Base-by-base conservation (phyloP, 1,284 basidiomycete species). In the Boletellus dicymbophilus region DNA sequence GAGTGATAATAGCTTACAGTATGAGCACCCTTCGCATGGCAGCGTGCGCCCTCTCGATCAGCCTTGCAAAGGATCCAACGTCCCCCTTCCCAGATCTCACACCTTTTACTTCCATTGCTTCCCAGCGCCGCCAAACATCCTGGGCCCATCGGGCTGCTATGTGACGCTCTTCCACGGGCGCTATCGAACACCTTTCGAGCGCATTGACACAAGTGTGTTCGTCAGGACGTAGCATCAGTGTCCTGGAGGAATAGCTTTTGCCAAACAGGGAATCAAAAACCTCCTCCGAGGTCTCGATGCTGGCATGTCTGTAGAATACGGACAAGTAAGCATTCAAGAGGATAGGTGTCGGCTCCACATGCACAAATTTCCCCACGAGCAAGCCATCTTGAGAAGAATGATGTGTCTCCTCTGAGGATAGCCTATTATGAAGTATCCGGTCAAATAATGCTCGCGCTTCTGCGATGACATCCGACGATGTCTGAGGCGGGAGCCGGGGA, bases 271-370 rank as follows among this genome's bases (percentile, higher is more conserved):
- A 68, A 51, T 72, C 62, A 61, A 84, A 86, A 6, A 78, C 61
- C 15, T 74, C 70, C 10, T 69, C 70, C 12, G 81, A 72, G 1
- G 67, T 66, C 23, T 78, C 75, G 34, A 90, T 65, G 3, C 78
- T 71, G 1, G 79, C 65, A 58, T 91, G 86, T 53, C 76, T 65
- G 73, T 90, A 84, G 57, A 88, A 80, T 0, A 95, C 86, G 3
- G 89, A 82, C 33, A 98, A 71, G 64, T 93, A 98, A 1, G 93
- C 82, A 61, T 93, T 93, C 56, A 95, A 63, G 9, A 98, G 76
- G 1, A 79, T 75, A 0, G 88, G 59, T 0, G 84, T 82, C 26
- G 88, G 62, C 3, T 66, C 50, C 26, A 96, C 90, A 38, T 75
- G 63, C 3, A 68, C 66, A 66, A 98, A 91, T 47, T 71, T 78